These are phyloP conservation scores for Fusarium ambrosium DNA, from an alignment of 2,329 filamentous ascomycete species.

Conservation along the genomic window DNA sequence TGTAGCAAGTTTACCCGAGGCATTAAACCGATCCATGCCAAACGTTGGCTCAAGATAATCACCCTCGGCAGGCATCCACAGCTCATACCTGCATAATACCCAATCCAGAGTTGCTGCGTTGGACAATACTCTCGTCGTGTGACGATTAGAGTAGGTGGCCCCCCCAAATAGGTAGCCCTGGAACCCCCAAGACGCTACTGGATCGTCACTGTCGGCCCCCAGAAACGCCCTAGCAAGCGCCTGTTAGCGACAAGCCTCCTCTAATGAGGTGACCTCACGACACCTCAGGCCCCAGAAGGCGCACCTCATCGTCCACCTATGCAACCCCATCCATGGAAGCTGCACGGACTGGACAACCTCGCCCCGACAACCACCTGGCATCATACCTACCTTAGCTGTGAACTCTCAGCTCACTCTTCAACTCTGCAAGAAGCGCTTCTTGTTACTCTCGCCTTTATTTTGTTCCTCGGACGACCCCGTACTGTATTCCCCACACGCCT, in stretches of 20 bases:
- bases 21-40: not conserved
- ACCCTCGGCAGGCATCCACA: not conserved
- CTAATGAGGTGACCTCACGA: slow-evolving; percentile 15
- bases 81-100: not conserved
- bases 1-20: slow-evolving; percentile 1
- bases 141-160: not conserved
- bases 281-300: slow-evolving; percentile 9
- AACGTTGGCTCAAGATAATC: not conserved
- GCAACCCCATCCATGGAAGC: slow-evolving; percentile 11
- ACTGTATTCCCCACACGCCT: not conserved
- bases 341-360: slow-evolving; percentile 18
- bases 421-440: not conserved
- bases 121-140: not conserved
- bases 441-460: not conserved
- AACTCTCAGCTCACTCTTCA: not conserved
- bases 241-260: not conserved
- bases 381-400: slow-evolving; percentile 13
- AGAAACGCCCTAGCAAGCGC: not conserved
- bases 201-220: not conserved
- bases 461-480: not conserved
- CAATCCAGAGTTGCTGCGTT: not conserved
- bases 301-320: not conserved
- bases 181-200: not conserved
- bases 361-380: slow-evolving; percentile 12
- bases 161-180: not conserved